Percentiles rank a stretch among this genome's conserved stretches.
Evolutionary conservation across 257 asterid genomes (phyloP).

Genomic region (Rubia yunnanensis): DNA sequence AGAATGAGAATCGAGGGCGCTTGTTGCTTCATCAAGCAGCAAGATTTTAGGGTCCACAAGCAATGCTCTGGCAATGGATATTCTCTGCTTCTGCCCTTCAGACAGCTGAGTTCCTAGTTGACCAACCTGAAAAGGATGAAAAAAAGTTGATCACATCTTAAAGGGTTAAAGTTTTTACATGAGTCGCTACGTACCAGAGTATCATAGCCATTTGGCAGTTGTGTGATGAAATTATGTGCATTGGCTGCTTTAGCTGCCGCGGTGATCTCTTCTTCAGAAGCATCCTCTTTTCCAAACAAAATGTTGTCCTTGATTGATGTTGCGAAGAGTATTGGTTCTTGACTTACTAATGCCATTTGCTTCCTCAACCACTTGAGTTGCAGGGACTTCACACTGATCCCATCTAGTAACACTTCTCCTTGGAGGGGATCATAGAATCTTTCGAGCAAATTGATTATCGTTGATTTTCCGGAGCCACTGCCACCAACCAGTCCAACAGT

Average conservation of each 20-base stretch:
- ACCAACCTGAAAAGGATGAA: slow-evolving; percentile 31
- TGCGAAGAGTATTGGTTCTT: slow-evolving; percentile 47
- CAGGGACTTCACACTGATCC: slow-evolving; percentile 31
- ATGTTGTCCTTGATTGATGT: slow-evolving; percentile 39
- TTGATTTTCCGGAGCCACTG: slow-evolving; percentile 35
- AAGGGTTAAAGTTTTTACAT: background rate
- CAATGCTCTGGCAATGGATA: slow-evolving; percentile 53
- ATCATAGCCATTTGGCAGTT: slow-evolving; percentile 39
- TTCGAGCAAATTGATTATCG: slow-evolving; percentile 38
- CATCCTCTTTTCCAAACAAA: slow-evolving; percentile 38
- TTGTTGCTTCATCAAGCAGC: slow-evolving; percentile 58
- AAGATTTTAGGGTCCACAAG: slow-evolving; percentile 41
- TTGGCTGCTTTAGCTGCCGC: slow-evolving; percentile 40
- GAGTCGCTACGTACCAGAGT: slow-evolving; percentile 27
- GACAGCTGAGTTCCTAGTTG: slow-evolving; percentile 46
- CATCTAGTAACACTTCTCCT: slow-evolving; percentile 46
- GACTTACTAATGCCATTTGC: slow-evolving; percentile 48
- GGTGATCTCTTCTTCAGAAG: slow-evolving; percentile 27
- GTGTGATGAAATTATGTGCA: slow-evolving; percentile 37
- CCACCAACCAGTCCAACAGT: slow-evolving; percentile 23
- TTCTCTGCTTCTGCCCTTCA: slow-evolving; percentile 52
- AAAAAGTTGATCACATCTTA: background rate
- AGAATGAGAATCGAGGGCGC: slow-evolving; percentile 49
- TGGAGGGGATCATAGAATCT: slow-evolving; percentile 40
- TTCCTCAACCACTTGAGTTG: slow-evolving; percentile 42